These are phyloP conservation scores for Carex cristatella DNA, from an alignment of 176 grass and related monocot genomes.

Conservation along the genomic window DNA sequence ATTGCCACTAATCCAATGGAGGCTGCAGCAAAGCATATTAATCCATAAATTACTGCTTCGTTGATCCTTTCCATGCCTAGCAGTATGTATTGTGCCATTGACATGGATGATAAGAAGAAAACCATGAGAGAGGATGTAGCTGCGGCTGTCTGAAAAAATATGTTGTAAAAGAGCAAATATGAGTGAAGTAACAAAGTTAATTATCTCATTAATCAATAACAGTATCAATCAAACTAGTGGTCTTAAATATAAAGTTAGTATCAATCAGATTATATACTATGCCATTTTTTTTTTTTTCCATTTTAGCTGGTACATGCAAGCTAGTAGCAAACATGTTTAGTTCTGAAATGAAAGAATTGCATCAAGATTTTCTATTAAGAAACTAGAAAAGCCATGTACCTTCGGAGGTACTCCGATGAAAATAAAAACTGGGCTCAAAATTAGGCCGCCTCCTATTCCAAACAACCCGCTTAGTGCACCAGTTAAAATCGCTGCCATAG, in stretches of 20 bases:
- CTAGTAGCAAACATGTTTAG: neutral
- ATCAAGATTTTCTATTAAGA: neutral
- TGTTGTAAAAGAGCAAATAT: neutral
- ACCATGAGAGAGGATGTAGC: slow-evolving; percentile 74
- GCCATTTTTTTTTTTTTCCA: neutral
- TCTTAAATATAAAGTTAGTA: neutral
- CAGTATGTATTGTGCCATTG: slow-evolving; percentile 74
- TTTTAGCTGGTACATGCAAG: neutral
- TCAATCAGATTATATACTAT: neutral
- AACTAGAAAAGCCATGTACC: slow-evolving; percentile 28
- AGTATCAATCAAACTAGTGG: neutral
- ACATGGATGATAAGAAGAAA: slow-evolving; percentile 72
- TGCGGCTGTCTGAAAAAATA: slow-evolving; percentile 40
- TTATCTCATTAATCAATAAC: neutral
- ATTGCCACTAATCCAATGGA: slow-evolving; percentile 30
- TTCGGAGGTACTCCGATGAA: slow-evolving; percentile 65
- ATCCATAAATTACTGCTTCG: slow-evolving; percentile 39
- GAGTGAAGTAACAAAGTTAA: neutral
- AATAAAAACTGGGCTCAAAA: slow-evolving; percentile 76
- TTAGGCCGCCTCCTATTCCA: slow-evolving; percentile 70
- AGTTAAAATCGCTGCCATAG: slow-evolving; percentile 48
- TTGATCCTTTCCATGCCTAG: slow-evolving; percentile 52
- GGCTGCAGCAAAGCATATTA: slow-evolving; percentile 49
- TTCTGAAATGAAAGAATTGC: neutral
- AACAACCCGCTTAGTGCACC: slow-evolving; percentile 78